A percentile compares a stretch with the other conserved stretches of the same genome.
Evolutionary conservation across 1,284 basidiomycete species (phyloP).

Genomic region (Entoloma clypeatum): DNA sequence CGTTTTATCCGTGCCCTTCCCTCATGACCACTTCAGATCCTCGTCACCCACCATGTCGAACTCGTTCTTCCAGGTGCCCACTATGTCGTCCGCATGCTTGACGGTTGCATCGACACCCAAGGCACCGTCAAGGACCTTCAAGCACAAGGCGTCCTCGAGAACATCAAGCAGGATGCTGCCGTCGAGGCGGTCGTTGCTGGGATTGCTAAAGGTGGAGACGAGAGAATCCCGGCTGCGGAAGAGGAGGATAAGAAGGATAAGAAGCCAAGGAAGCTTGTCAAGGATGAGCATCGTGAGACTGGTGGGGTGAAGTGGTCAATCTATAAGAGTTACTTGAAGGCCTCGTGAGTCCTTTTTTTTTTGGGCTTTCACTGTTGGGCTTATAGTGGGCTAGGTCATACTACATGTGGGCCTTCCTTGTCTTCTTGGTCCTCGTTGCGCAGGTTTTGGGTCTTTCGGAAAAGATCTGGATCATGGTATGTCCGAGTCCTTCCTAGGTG

Average conservation of each 20-base stretch:
- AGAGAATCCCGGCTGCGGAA: too few species aligned
- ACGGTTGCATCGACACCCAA: constrained; percentile 68
- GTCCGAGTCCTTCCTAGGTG: background rate
- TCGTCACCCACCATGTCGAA: constrained; percentile 75
- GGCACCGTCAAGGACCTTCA: constrained; percentile 61
- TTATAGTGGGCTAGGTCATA: constrained; percentile 48
- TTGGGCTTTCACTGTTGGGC: background rate
- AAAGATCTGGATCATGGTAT: constrained; percentile 73
- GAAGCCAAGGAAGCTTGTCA: constrained; percentile 61
- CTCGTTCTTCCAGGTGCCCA: constrained; percentile 66
- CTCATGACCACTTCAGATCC: constrained; percentile 37
- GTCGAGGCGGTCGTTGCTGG: constrained; percentile 29
- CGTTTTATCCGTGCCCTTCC: background rate
- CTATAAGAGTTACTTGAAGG: constrained; percentile 75
- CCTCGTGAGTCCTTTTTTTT: constrained; percentile 42
- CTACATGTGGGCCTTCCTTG: constrained; percentile 56
- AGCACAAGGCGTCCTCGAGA: constrained; percentile 53
- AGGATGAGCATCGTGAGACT: constrained; percentile 67
- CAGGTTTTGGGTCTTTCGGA: constrained; percentile 53
- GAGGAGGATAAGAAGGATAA: too few species aligned
- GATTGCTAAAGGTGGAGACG: constrained; percentile 20
- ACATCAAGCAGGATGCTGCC: constrained; percentile 48
- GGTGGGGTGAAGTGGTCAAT: constrained; percentile 79
- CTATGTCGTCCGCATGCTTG: constrained; percentile 73
- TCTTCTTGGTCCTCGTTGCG: constrained; percentile 45